Evolutionary conservation across 2,329 filamentous ascomycete genomes (phyloP).

Genomic region (Kalmusia sp.): DNA sequence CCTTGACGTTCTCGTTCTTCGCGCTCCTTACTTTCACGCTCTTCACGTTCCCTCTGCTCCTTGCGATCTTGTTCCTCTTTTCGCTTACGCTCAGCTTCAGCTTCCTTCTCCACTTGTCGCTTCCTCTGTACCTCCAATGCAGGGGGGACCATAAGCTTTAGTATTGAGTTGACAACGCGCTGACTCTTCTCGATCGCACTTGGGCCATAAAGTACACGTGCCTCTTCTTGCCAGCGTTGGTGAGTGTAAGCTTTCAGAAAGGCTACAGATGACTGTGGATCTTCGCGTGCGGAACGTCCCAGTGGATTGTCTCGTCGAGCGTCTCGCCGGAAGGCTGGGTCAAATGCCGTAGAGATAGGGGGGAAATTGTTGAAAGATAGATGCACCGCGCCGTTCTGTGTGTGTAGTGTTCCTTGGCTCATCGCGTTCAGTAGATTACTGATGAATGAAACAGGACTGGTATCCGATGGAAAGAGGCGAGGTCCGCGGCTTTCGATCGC

Average conservation of each 20-base stretch:
- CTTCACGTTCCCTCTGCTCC: conserved; percentile 63
- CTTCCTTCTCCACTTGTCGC: conserved; percentile 73
- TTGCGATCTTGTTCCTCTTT: conserved; percentile 69
- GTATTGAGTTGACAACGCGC: conserved; percentile 71
- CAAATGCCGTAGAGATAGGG: conserved; percentile 38
- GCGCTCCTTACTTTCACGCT: conserved; percentile 52
- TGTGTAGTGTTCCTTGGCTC: conserved; percentile 48
- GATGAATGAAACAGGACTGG: conserved; percentile 61
- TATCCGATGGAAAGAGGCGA: conserved; percentile 54
- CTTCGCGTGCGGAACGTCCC: conserved; percentile 53
- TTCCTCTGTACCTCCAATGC: conserved; percentile 83
- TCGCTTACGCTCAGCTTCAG: conserved; percentile 70
- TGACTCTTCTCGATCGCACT: conserved; percentile 72
- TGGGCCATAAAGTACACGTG: conserved; percentile 80
- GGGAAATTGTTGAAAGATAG: conserved; percentile 57
- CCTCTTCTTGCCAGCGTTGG: conserved; percentile 87
- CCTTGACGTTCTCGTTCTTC: conserved; percentile 53
- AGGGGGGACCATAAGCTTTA: conserved; percentile 78
- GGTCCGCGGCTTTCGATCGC: conserved; percentile 57
- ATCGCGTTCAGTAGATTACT: conserved; percentile 65
- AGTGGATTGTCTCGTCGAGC: conserved; percentile 39
- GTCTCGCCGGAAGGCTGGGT: conserved; percentile 39
- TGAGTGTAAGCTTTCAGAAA: conserved; percentile 77
- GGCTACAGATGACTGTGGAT: conserved; percentile 75
- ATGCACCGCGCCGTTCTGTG: conserved; percentile 56